Base-by-base conservation (phyloP, 495 filamentous ascomycete species). In the Penicillium subrubescens region DNA sequence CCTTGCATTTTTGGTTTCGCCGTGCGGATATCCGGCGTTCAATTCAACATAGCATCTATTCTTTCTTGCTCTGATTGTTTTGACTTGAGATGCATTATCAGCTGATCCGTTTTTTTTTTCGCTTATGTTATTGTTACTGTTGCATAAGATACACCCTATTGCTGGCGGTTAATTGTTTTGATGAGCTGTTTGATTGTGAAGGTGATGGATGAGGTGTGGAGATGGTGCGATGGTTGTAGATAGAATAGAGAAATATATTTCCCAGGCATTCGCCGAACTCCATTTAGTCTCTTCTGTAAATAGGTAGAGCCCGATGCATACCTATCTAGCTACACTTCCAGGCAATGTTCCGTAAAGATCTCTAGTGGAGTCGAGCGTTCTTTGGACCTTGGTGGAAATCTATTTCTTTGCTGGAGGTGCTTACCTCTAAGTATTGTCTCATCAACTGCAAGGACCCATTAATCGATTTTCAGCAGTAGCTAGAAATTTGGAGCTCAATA, bases 11-110 rank as follows among this genome's bases (percentile, higher is more conserved):
- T 17, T 15, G 37, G 12, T 33, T 33, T 5, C 31, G 31, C 2
- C 7, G 31, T 33, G 31, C 4, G 25, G 11, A 25, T 52, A 43
- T 60, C 60, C 21, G 25, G 56, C 51, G 51, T 57, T 67, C 51
- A 57, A 44, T 46, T 17, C 39, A 50, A 41, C 59, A 44, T 44
- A 21, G 37, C 51, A 51, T 46, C 0, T 33, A 15, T 54, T 54
- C 25, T 54, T 54, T 54, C 27, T 3, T 53, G 50, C 23, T 29
- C n/a, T 33, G 4, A 23, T 46, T 23, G n/a, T 4, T 46, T 46
- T 46, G 8, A 8, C 19, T 12, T 4, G 44, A 12, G 19, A 25
- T 48, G 44, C 44, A 14, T 48, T 48, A 11, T 25, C 12, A 10
- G 3, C 44, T 48, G 10, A 21, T 11, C 11, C 23, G 8, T 25